Evolutionary conservation across 2,329 filamentous ascomycete genomes (phyloP).

Genomic region (Trichoderma sp.): DNA sequence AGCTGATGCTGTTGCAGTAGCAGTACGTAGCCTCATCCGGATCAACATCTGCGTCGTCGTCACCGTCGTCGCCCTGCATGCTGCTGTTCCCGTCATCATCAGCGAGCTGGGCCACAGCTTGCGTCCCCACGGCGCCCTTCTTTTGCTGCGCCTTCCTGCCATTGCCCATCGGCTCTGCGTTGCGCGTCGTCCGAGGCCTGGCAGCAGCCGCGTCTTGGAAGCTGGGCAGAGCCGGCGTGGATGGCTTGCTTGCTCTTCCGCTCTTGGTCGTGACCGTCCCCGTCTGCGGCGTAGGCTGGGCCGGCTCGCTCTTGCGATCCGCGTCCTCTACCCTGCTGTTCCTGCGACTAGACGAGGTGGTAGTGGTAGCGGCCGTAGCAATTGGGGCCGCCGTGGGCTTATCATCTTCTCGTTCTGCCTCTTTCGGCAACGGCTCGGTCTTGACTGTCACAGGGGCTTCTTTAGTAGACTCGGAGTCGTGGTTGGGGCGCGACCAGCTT

Average conservation of each 20-base stretch:
- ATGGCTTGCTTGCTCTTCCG: slow-evolving; percentile 67
- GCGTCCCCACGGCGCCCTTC: slow-evolving; percentile 52
- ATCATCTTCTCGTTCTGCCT: slow-evolving; percentile 35
- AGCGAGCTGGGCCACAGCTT: slow-evolving; percentile 39
- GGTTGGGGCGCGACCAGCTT: slow-evolving; percentile 37
- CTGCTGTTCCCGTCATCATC: slow-evolving; percentile 51
- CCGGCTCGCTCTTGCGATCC: slow-evolving; percentile 51
- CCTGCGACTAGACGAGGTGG: slow-evolving; percentile 43
- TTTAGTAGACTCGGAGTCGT: slow-evolving; percentile 54
- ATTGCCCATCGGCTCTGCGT: slow-evolving; percentile 41
- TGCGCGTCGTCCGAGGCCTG: slow-evolving; percentile 58
- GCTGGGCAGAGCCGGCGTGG: slow-evolving; percentile 61
- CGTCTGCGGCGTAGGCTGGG: slow-evolving; percentile 44
- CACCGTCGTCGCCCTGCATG: slow-evolving; percentile 42
- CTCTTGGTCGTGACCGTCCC: slow-evolving; percentile 63
- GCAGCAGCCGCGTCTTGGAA: slow-evolving; percentile 55
- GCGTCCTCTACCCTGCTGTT: slow-evolving; percentile 46
- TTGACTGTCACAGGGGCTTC: slow-evolving; percentile 47
- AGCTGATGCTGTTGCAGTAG: slow-evolving; percentile 78
- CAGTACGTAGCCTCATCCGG: slow-evolving; percentile 75
- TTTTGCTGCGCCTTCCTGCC: slow-evolving; percentile 63
- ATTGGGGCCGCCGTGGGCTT: slow-evolving; percentile 27
- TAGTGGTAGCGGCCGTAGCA: slow-evolving; percentile 36
- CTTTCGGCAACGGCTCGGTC: slow-evolving; percentile 41
- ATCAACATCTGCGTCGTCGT: slow-evolving; percentile 62